phyloP scores from a whole-genome alignment of 2,329 filamentous ascomycete species.

The Aspergillus sp. region DNA sequence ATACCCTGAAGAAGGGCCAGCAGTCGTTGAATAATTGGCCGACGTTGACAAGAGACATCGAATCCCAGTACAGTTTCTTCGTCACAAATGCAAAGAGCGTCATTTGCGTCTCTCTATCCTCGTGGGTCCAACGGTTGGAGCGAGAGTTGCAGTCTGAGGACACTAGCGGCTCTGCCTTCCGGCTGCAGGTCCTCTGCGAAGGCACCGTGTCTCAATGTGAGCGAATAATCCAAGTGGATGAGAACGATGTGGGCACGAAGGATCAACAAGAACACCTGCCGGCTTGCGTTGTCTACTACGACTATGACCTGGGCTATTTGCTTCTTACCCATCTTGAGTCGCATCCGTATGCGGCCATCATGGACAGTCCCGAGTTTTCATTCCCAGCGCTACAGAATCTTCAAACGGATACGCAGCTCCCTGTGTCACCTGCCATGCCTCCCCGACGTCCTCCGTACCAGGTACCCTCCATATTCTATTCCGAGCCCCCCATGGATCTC shows the following conservation, averaged over 20 bases:
- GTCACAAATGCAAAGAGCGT: constrained; percentile 55
- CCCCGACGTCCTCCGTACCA: constrained; percentile 43
- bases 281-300: constrained; percentile 52
- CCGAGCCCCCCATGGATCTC: constrained; percentile 34
- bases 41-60: constrained; percentile 55
- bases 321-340: constrained; percentile 50
- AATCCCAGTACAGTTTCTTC: constrained; percentile 58
- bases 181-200: constrained; percentile 55
- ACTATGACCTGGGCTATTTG: constrained; percentile 58
- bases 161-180: constrained; percentile 53
- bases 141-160: constrained; percentile 54
- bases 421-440: constrained; percentile 24
- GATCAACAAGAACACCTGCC: constrained; percentile 38
- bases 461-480: constrained; percentile 40
- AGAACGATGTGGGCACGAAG: constrained; percentile 20
- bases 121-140: constrained; percentile 57
- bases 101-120: constrained; percentile 53
- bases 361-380: constrained; percentile 47
- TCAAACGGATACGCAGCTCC: constrained; percentile 18
- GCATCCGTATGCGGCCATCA: constrained; percentile 50
- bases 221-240: constrained; percentile 43
- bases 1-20: constrained; percentile 34
- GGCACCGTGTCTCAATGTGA: constrained; percentile 50
- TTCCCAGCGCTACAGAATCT: constrained; percentile 27
- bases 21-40: constrained; percentile 42